Conservation (phyloP, 345 rosid genomes). For the Cardamine resedifolia region DNA sequence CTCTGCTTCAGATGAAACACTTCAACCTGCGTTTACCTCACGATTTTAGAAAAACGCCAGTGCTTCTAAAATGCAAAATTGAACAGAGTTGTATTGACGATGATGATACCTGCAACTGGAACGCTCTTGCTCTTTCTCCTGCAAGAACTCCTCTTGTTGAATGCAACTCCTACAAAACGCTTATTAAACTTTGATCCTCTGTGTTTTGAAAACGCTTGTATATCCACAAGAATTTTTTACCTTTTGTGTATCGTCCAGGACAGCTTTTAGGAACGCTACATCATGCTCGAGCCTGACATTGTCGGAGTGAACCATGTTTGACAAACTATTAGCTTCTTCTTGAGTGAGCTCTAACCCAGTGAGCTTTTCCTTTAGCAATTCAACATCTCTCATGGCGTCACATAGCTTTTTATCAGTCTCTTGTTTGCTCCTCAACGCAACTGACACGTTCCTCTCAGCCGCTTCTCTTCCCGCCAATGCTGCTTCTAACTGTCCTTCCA, state of each 20-base stretch:
- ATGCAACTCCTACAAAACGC: constrained; percentile 62
- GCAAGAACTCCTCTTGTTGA: constrained; percentile 94
- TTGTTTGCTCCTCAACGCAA: constrained; percentile 72
- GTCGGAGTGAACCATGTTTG: constrained; percentile 89
- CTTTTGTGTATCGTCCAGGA: constrained; percentile 94
- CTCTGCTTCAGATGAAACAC: constrained; percentile 98
- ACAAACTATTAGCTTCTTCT: constrained; percentile 83
- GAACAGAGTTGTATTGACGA: not conserved
- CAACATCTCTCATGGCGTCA: constrained; percentile 74
- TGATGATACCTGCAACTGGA: constrained; percentile 74
- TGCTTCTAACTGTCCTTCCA: constrained; percentile 77
- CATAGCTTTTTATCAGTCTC: constrained; percentile 74
- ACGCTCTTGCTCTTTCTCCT: constrained; percentile 94
- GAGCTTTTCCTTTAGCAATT: constrained; percentile 83
- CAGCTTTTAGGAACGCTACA: constrained; percentile 93
- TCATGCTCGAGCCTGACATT: constrained; percentile 98
- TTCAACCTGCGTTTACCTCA: constrained; percentile 61
- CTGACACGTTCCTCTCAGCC: constrained; percentile 68
- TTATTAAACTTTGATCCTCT: not conserved
- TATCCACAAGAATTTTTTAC: constrained; percentile 36
- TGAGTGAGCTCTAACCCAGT: constrained; percentile 72
- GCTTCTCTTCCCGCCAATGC: constrained; percentile 67
- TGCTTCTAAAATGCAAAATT: not conserved
- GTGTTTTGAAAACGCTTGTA: not conserved
- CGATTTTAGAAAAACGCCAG: not conserved